These are phyloP conservation scores for Blastobotrys buckinghamii DNA, from an alignment of 1,139 yeast genomes.

Conservation along the genomic window DNA sequence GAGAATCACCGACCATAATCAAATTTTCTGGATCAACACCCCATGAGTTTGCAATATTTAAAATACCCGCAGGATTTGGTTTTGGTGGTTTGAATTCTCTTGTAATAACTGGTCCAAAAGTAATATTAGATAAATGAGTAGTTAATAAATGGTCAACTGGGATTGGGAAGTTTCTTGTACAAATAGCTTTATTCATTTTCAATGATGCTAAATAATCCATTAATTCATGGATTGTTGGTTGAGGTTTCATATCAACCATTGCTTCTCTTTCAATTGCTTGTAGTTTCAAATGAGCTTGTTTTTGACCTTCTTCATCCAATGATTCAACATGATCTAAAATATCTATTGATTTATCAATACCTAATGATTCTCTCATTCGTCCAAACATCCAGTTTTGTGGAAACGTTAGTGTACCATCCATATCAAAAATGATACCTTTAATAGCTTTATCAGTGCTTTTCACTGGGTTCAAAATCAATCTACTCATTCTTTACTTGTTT, in stretches of 20 bases:
- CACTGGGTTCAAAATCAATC: slow-evolving; percentile 33
- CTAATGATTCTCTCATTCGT: slow-evolving; percentile 53
- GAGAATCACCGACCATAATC: slow-evolving; percentile 66
- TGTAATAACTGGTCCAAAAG: slow-evolving; percentile 49
- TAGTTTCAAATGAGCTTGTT: slow-evolving; percentile 43
- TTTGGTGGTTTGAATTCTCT: slow-evolving; percentile 60
- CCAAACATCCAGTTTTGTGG: slow-evolving; percentile 67
- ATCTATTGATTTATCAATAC: slow-evolving; percentile 44
- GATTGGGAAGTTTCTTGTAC: slow-evolving; percentile 51
- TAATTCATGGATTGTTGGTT: slow-evolving; percentile 36
- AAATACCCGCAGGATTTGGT: slow-evolving; percentile 55
- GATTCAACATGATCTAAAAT: slow-evolving; percentile 45
- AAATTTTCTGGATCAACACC: slow-evolving; percentile 39
- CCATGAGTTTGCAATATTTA: slow-evolving; percentile 47
- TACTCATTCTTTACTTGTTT: slow-evolving; percentile 14
- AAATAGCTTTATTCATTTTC: slow-evolving; percentile 44
- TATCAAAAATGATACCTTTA: slow-evolving; percentile 54
- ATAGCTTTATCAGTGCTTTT: slow-evolving; percentile 34
- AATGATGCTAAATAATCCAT: slow-evolving; percentile 21
- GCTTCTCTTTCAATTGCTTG: slow-evolving; percentile 48
- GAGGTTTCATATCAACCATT: slow-evolving; percentile 54
- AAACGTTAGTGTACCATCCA: slow-evolving; percentile 63
- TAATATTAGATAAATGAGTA: slow-evolving; percentile 38
- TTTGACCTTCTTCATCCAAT: slow-evolving; percentile 37
- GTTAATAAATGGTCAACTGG: slow-evolving; percentile 48